These are phyloP conservation scores for Tagetes erecta DNA, from an alignment of 129 eudicot genomes.

Conservation along the genomic window DNA sequence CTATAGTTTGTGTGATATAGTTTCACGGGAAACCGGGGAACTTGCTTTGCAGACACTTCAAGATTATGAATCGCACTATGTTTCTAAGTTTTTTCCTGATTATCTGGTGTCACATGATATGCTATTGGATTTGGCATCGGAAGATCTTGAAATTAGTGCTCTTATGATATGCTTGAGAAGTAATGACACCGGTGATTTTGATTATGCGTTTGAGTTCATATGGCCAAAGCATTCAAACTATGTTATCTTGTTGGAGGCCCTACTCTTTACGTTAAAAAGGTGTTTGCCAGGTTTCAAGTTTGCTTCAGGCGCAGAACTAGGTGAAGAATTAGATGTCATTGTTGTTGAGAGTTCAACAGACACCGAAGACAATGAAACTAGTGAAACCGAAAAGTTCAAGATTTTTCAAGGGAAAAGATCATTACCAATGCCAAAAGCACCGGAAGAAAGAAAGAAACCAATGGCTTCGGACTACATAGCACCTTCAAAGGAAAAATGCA, in stretches of 20 bases:
- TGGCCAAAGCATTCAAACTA: background rate
- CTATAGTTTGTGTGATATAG: background rate
- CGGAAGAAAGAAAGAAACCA: background rate
- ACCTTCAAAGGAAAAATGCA: background rate
- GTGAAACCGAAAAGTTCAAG: background rate
- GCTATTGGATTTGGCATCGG: background rate
- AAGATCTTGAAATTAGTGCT: background rate
- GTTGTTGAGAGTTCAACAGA: background rate
- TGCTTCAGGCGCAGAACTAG: too few relatives aligned
- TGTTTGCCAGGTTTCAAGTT: background rate
- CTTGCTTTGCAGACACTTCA: background rate
- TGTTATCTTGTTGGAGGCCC: background rate
- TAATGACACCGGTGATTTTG: background rate
- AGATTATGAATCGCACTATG: too few relatives aligned
- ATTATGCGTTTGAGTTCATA: slow-evolving; percentile 4
- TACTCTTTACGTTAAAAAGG: slow-evolving; percentile 9
- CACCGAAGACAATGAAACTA: background rate
- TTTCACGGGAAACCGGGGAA: background rate
- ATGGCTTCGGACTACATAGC: slow-evolving; percentile 12
- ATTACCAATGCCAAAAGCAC: background rate
- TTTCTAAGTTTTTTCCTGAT: background rate
- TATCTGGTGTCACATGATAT: background rate
- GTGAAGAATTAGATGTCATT: background rate
- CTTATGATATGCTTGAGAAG: slow-evolving; percentile 17
- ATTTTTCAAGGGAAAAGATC: slow-evolving; percentile 7